Evolutionary conservation across 805 yeast genomes (phyloP).

Genomic region (Schwanniomyces polymorphus): DNA sequence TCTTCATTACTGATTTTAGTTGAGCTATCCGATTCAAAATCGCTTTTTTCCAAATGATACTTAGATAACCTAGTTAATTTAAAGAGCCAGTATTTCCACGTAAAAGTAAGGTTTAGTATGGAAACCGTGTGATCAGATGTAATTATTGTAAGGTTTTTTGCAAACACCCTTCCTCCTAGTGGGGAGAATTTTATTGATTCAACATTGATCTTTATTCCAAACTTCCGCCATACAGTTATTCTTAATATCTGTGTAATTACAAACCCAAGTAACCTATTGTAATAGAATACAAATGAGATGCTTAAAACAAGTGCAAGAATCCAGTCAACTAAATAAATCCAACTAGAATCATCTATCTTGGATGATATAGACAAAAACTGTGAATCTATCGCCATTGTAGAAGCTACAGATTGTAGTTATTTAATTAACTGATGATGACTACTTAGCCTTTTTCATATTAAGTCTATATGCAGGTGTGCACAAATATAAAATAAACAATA

Average conservation of each 20-base stretch:
- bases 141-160: slow-evolving; percentile 71
- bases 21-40: slow-evolving; percentile 7
- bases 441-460: neutral
- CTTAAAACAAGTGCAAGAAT: slow-evolving; percentile 62
- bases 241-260: slow-evolving; percentile 51
- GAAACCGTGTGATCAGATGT: slow-evolving; percentile 75
- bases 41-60: slow-evolving; percentile 21
- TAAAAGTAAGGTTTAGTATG: slow-evolving; percentile 67
- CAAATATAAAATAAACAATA: neutral
- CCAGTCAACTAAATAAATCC: slow-evolving; percentile 88
- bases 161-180: slow-evolving; percentile 78
- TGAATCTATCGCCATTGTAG: slow-evolving; percentile 23
- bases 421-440: neutral
- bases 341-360: slow-evolving; percentile 25
- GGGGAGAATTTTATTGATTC: slow-evolving; percentile 77
- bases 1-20: slow-evolving; percentile 37
- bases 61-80: slow-evolving; percentile 41
- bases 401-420: neutral
- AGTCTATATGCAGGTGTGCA: neutral
- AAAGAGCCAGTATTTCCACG: slow-evolving; percentile 90
- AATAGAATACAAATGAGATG: slow-evolving; percentile 68
- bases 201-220: slow-evolving; percentile 57
- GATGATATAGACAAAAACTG: slow-evolving; percentile 25
- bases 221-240: slow-evolving; percentile 62
- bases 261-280: slow-evolving; percentile 70